Conservation (phyloP, 2,329 filamentous ascomycete species). For the Colletotrichum australisinense region DNA sequence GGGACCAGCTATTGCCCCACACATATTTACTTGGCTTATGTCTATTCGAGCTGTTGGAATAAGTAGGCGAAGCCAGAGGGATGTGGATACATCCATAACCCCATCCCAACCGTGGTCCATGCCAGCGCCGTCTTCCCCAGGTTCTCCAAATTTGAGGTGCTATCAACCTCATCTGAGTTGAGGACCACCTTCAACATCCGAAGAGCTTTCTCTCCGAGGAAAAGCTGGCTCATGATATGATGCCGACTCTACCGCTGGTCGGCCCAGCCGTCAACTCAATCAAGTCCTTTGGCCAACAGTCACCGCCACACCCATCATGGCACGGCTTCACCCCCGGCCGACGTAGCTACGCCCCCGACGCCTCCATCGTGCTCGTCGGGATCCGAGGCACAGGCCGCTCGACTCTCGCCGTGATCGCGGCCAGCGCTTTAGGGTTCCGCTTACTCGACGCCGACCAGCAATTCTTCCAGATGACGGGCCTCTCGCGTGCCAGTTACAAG, state of each 20-base stretch:
- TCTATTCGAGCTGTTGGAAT: background rate
- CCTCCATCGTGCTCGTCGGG: constrained; percentile 79
- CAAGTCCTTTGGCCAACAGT: background rate
- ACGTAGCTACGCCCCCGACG: constrained; percentile 51
- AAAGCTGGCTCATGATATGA: background rate
- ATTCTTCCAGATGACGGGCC: constrained; percentile 73
- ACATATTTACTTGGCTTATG: background rate
- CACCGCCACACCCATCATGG: background rate
- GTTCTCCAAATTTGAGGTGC: background rate
- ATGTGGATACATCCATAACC: background rate
- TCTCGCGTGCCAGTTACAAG: constrained; percentile 72
- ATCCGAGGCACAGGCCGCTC: constrained; percentile 81
- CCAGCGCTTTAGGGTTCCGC: constrained; percentile 74
- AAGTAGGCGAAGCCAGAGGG: background rate
- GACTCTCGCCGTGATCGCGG: constrained; percentile 79
- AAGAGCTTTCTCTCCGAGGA: too few species aligned
- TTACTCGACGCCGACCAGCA: constrained; percentile 76
- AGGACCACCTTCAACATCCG: too few species aligned
- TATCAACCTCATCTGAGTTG: too few species aligned
- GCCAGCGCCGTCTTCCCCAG: background rate
- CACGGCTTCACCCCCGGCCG: background rate
- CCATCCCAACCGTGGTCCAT: background rate
- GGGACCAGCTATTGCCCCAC: background rate
- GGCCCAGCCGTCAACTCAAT: background rate
- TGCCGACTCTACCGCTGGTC: background rate